Evolutionary conservation across 2,329 filamentous ascomycete genomes (phyloP).

Genomic region (Epichloe amarillans): DNA sequence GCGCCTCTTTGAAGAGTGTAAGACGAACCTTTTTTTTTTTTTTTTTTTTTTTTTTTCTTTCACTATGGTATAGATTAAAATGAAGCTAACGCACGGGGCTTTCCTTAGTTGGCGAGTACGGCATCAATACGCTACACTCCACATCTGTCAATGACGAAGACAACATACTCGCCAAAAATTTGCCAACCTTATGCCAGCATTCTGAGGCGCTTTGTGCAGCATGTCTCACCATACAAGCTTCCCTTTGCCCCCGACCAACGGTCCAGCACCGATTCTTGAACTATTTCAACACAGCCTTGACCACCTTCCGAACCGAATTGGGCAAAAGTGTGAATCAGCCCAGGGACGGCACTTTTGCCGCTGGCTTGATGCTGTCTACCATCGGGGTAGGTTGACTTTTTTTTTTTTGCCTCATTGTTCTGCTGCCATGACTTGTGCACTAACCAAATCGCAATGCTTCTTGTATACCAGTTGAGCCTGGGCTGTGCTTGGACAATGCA

Average conservation of each 20-base stretch:
- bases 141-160: constrained; percentile 2
- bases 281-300: background rate
- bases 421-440: background rate
- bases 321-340: background rate
- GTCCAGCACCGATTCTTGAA: background rate
- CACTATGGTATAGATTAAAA: background rate
- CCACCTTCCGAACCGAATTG: background rate
- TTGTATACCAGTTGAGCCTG: background rate
- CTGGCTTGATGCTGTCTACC: background rate
- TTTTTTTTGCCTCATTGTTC: no score
- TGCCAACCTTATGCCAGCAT: background rate
- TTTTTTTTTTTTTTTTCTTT: background rate
- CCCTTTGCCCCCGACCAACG: background rate
- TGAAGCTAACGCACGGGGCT: background rate
- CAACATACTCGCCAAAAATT: background rate
- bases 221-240: constrained; percentile 1
- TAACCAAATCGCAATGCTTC: background rate
- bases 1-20: background rate
- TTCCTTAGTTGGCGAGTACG: background rate
- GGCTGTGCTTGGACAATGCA: constrained; percentile 1
- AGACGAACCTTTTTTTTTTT: background rate
- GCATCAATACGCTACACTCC: background rate
- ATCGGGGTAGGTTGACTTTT: background rate
- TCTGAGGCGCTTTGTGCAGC: background rate
- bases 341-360: background rate